A percentile compares a stretch with the other conserved stretches of the same genome.
These are phyloP conservation scores for Pittosporum tobira DNA, from an alignment of 129 eudicot genomes.

Conservation along the genomic window DNA sequence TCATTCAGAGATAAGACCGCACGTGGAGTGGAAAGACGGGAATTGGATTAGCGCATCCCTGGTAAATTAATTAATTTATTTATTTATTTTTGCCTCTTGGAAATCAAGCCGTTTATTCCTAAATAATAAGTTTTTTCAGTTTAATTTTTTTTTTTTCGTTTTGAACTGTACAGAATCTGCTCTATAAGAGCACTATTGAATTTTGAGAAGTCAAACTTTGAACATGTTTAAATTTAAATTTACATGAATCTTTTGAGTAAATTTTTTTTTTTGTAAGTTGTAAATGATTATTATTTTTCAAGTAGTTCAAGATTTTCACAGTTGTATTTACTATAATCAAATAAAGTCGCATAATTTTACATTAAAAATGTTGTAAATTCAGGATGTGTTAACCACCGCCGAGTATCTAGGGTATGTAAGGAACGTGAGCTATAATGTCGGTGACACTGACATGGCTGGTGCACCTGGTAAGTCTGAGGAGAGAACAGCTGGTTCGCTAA, in stretches of 20 bases:
- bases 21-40: slow-evolving; percentile 84
- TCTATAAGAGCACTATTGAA: slow-evolving; percentile 6
- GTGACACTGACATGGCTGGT: slow-evolving; percentile 9
- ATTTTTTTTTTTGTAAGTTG: too few relatives aligned
- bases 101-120: background rate
- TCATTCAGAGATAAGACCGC: slow-evolving; percentile 52
- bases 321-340: too few relatives aligned
- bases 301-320: too few relatives aligned
- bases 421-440: slow-evolving; percentile 2
- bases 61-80: too few relatives aligned
- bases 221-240: too few relatives aligned
- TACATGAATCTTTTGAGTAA: too few relatives aligned
- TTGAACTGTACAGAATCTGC: slow-evolving; percentile 6
- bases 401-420: slow-evolving; percentile 11
- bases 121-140: too few relatives aligned
- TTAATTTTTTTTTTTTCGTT: background rate
- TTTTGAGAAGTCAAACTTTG: too few relatives aligned
- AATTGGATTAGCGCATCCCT: slow-evolving; percentile 70
- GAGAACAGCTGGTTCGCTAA: slow-evolving; percentile 14
- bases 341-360: too few relatives aligned
- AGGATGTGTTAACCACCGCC: slow-evolving; percentile 22
- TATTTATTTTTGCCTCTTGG: slow-evolving; percentile 7
- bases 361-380: too few relatives aligned
- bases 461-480: slow-evolving; percentile 16
- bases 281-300: too few relatives aligned